Evolutionary conservation across 164 flowering plant genomes (phyloP), one percentile per base, ranked within the genome.

Genomic region (Annona cherimola): DNA sequence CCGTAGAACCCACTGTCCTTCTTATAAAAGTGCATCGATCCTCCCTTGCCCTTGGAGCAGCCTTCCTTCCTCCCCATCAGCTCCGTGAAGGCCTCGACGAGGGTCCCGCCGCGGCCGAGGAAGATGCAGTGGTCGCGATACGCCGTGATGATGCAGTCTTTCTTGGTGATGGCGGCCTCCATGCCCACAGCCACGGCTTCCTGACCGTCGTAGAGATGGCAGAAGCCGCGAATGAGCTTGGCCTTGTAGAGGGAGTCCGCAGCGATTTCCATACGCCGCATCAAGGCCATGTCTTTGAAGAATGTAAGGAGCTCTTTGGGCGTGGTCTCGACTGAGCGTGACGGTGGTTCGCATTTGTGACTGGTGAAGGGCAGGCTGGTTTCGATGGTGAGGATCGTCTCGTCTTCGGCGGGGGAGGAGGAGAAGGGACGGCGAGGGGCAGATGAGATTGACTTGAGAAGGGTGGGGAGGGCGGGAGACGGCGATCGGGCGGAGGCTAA

Each of bases 181-280:
- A 95, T 95, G 8, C 99, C 99, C 3, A 95, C 78, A 26, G 91
- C 78, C 1, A 95, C 98, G 9, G 99, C 98, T 73, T 95, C 98
- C 72, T 95, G 99, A 0, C 98, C 99, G 76, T 95, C 98, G 83
- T 93, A 95, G 41, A 95, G 86, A 71, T 95, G 99, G 77, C 98
- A 95, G 75, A 95, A 95, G 0, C 99, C 99, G 18, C 98, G 98
- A 77, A 95, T 90, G 42, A 91, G 89, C 69, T 93, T 93, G 40
- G 99, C 84, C 71, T 95, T 95, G 86, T 95, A 95, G 67, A 95
- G 93, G 4, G 99, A 93, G 69, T 94, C 99, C 19, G 99, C 89
- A 2, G 99, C 95, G 83, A 94, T 92, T 82, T 92, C 97, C 95
- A 90, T 88, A 2, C 98, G 88, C 3, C 98, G 94, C 96, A 91